Evolutionary conservation across 129 eudicot species (phyloP), one percentile per base, ranked within the genome.

Genomic region (Dittrichia graveolens): DNA sequence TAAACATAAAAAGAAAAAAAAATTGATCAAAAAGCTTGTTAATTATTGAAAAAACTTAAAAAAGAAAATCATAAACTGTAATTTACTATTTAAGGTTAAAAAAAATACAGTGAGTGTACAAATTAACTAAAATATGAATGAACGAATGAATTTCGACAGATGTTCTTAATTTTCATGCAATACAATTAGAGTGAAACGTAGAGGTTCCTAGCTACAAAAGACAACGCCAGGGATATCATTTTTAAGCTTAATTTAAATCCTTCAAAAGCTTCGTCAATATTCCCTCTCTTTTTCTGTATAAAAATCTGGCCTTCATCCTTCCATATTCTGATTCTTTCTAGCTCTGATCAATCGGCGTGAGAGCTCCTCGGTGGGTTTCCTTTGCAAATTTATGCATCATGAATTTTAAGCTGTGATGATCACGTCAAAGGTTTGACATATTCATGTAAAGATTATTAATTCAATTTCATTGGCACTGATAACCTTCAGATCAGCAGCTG

Each of bases 201-300:
- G n/a, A 24, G 31, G 31, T 24, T 24, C 31, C 18, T n/a, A n/a
- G n/a, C n/a, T 65, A 43, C 39, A 18, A 16, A 55, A 40, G 75
- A 71, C 75, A 55, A 63, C 38, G 12, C 42, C 43, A 39, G 5
- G 78, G 71, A 74, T 74, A 53, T 62, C 61, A 38, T 0, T 8
- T 19, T 45, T 41, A 3, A 18, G 52, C 3, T 55, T 44, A 40
- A n/a, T n/a, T n/a, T n/a, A 19, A 6, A 45, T 19, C 41, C 19
- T 61, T 44, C 61, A 61, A 16, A 73, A 11, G 39, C 10, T 53
- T 62, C 44, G 37, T 43, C 42, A 41, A 55, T 40, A 40, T 54
- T 69, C 60, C 48, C 60, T 19, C 43, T 71, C 24, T 55, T 2
- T 71, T 42, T 64, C 8, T 41, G 19, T 73, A 73, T 63, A 62